Conservation (phyloP, 2,329 filamentous ascomycete species). For the Atkinsonella texensis region DNA sequence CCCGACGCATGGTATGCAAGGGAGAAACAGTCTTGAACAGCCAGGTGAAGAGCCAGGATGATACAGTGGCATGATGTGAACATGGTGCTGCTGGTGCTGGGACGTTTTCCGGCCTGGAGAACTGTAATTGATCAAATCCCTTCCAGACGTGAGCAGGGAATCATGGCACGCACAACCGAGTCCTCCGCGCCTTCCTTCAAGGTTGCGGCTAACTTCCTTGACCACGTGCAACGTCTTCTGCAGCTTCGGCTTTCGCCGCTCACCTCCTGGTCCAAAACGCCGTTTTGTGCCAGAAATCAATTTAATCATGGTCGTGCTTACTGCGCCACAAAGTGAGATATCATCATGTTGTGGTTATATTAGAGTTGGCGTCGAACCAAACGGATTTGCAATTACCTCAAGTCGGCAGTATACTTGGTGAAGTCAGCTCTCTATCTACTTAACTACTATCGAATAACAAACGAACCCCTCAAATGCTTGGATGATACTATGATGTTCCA, state of each 20-base stretch:
- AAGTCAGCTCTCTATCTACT: conserved; percentile 4
- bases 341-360: neutral
- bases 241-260: too few species aligned
- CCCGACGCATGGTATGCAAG: too few species aligned
- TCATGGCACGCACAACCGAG: neutral
- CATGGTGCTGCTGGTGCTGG: too few species aligned
- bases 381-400: neutral
- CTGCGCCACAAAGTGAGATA: too few species aligned
- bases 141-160: neutral
- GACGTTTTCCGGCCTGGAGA: too few species aligned
- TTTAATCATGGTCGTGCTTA: too few species aligned
- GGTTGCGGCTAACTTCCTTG: neutral
- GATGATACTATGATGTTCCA: conserved; percentile 1
- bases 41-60: too few species aligned
- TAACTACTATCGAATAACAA: conserved; percentile 4
- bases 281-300: too few species aligned
- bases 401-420: neutral
- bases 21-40: too few species aligned
- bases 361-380: neutral
- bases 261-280: too few species aligned
- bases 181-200: neutral
- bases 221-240: neutral
- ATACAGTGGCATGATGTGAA: too few species aligned
- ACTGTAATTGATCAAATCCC: neutral
- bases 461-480: neutral